Evolutionary conservation across 2,329 filamentous ascomycete genomes (phyloP).

Genomic region (Phialemoniopsis sp.): DNA sequence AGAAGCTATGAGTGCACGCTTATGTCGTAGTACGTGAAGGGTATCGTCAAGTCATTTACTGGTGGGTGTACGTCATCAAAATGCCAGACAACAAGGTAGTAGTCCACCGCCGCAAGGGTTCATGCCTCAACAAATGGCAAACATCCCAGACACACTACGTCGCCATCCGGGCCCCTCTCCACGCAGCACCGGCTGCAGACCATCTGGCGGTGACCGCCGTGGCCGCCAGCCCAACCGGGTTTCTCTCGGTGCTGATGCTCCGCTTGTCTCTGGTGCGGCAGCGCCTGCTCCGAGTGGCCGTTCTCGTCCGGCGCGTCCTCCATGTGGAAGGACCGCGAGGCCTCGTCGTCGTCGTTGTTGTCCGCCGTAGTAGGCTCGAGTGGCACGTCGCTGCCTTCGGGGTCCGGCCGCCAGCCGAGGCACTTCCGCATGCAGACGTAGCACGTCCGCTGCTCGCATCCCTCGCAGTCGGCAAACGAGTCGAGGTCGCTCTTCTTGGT

Average conservation of each 20-base stretch:
- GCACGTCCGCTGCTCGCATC: conserved; percentile 59
- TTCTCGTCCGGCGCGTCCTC: conserved; percentile 36
- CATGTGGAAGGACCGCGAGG: conserved; percentile 40
- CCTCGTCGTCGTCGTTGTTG: neutral
- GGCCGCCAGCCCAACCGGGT: conserved; percentile 29
- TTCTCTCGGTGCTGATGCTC: conserved; percentile 5
- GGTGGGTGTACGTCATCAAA: neutral
- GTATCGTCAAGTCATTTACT: too few species aligned
- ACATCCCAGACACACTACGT: conserved; percentile 64
- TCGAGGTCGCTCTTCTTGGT: conserved; percentile 63
- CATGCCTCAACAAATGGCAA: conserved; percentile 26
- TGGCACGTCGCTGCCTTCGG: conserved; percentile 10
- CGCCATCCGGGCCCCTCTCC: conserved; percentile 59
- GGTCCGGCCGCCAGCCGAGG: conserved; percentile 39
- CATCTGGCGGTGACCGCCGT: conserved; percentile 42
- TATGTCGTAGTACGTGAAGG: too few species aligned
- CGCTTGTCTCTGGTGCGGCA: conserved; percentile 2
- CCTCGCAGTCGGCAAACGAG: conserved; percentile 59
- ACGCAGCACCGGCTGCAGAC: conserved; percentile 68
- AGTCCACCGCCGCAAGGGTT: conserved; percentile 1
- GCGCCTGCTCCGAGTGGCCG: conserved; percentile 1
- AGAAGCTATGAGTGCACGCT: too few species aligned
- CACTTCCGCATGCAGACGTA: conserved; percentile 67
- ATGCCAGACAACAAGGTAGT: neutral
- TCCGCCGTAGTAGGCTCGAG: conserved; percentile 3